These are phyloP conservation scores for Hymenoscyphus scutula DNA, from an alignment of 2,329 filamentous ascomycete species.

Conservation along the genomic window DNA sequence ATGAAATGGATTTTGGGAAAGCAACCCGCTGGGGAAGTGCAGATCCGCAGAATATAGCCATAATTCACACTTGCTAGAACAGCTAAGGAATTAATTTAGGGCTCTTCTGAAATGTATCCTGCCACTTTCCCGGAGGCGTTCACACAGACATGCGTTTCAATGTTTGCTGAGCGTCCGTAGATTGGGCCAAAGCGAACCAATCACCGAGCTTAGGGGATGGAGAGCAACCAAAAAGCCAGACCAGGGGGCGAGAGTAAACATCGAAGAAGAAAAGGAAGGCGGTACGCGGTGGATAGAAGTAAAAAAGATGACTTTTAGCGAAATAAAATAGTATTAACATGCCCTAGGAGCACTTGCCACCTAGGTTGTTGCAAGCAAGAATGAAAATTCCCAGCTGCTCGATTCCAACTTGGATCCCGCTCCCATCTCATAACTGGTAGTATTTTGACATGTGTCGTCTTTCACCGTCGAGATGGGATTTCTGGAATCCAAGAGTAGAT, in stretches of 20 bases:
- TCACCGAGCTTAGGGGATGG: neutral
- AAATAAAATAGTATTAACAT: neutral
- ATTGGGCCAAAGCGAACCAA: neutral
- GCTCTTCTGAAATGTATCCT: neutral
- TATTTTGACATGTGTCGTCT: neutral
- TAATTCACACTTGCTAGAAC: no score
- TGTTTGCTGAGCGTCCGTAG: neutral
- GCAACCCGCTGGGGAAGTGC: neutral
- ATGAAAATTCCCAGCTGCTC: neutral
- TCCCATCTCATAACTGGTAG: neutral
- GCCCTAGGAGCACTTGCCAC: neutral
- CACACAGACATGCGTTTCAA: slow-evolving; percentile 3
- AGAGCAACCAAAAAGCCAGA: neutral
- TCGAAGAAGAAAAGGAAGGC: neutral
- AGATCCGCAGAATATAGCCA: neutral
- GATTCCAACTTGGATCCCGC: neutral
- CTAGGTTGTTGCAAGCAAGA: neutral
- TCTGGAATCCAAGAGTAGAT: neutral
- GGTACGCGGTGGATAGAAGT: neutral
- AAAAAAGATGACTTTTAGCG: neutral
- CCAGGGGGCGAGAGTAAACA: neutral
- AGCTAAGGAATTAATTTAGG: neutral
- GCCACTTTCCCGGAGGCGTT: neutral
- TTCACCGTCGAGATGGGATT: slow-evolving; percentile 1
- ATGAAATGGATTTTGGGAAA: neutral